Percentiles rank a stretch among this genome's conserved stretches.
phyloP scores from a whole-genome alignment of 768 basidiomycete species.

The Lentinula edodes region DNA sequence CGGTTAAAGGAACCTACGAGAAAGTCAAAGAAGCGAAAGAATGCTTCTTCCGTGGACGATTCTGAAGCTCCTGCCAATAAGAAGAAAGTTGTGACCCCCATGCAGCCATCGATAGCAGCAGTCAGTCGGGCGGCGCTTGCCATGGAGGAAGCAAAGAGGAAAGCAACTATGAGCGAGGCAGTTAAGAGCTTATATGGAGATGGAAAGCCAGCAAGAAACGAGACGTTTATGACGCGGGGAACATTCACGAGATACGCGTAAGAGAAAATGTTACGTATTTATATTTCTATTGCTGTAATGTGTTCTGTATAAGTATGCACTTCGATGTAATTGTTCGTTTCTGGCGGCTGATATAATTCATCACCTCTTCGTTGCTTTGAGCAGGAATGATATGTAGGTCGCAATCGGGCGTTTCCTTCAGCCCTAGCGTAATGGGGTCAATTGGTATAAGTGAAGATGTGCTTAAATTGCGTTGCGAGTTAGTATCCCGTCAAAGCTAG shows the following conservation, averaged over 20 bases:
- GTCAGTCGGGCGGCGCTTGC: conserved; percentile 70
- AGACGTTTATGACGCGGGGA: conserved; percentile 88
- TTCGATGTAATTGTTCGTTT: no score
- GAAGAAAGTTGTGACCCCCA: conserved; percentile 44
- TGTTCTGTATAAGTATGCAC: no score
- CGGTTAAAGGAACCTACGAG: conserved; percentile 53
- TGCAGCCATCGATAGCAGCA: conserved; percentile 49
- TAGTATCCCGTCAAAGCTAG: no score
- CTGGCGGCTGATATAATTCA: no score
- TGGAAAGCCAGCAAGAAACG: conserved; percentile 55
- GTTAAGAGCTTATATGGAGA: conserved; percentile 78
- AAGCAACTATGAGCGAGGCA: conserved; percentile 78
- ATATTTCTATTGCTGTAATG: background rate
- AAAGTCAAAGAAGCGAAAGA: conserved; percentile 63
- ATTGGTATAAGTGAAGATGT: no score
- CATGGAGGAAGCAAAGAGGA: conserved; percentile 78
- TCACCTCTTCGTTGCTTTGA: no score
- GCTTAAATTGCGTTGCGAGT: no score
- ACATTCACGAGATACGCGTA: conserved; percentile 77
- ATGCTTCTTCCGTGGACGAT: conserved; percentile 24
- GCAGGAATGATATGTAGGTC: no score
- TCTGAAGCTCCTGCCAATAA: conserved; percentile 30
- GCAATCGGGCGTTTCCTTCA: no score
- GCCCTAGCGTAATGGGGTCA: no score
- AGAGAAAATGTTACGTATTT: conserved; percentile 23